phyloP scores from a whole-genome alignment of 805 yeast genomes.

The Komagataella kurtzmanii region DNA sequence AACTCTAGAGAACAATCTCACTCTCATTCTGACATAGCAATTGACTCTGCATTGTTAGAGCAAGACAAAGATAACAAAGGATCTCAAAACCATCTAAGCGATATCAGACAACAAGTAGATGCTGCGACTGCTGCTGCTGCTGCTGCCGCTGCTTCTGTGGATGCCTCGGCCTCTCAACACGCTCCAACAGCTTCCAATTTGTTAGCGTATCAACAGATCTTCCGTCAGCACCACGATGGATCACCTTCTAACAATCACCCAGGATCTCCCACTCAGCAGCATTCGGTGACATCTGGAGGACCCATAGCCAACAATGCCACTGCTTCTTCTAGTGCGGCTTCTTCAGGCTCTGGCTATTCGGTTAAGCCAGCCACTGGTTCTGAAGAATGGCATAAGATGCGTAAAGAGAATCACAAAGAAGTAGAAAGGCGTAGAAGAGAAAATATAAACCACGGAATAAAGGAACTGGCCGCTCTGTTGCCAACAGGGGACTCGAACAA shows the following conservation, averaged over 20 bases:
- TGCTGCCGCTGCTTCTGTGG: background rate
- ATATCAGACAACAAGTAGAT: background rate
- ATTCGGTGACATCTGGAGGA: background rate
- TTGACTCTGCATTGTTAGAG: background rate
- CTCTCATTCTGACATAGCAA: background rate
- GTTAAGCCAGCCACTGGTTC: slow-evolving; percentile 56
- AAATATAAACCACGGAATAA: slow-evolving; percentile 77
- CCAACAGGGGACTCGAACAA: slow-evolving; percentile 83
- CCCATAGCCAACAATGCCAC: background rate
- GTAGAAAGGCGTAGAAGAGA: slow-evolving; percentile 91
- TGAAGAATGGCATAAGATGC: slow-evolving; percentile 71
- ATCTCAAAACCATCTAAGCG: background rate
- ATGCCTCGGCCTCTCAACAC: background rate
- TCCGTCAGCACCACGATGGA: background rate
- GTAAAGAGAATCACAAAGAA: slow-evolving; percentile 88
- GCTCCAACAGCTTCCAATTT: background rate
- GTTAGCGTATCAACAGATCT: background rate
- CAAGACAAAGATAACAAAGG: background rate
- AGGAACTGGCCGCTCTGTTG: slow-evolving; percentile 59
- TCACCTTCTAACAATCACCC: background rate
- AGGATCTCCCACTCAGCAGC: background rate
- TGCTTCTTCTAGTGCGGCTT: background rate
- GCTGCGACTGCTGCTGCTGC: background rate
- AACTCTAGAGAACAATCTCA: background rate
- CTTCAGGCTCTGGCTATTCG: background rate